Conservation (phyloP, 768 basidiomycete genomes). For the Mycena chlorophos region DNA sequence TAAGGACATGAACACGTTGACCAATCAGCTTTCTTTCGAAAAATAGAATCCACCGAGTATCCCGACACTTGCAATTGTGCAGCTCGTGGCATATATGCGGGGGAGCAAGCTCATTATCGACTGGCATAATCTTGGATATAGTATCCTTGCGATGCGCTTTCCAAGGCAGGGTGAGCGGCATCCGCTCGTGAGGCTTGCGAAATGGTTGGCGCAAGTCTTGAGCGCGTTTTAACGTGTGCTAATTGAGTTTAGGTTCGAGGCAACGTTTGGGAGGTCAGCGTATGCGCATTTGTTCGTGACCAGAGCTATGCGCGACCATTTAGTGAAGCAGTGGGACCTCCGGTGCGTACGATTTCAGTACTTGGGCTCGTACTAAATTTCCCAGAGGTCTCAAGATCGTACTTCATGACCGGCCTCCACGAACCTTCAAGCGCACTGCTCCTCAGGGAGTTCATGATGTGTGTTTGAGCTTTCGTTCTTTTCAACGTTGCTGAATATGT, state of each 20-base stretch:
- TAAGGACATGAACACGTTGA: not conserved
- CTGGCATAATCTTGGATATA: slow-evolving; percentile 98
- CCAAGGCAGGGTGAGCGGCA: slow-evolving; percentile 67
- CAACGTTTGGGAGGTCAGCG: slow-evolving; percentile 73
- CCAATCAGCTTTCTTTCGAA: too few species aligned
- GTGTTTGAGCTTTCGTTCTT: not conserved
- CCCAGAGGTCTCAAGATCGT: slow-evolving; percentile 75
- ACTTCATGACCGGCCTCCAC: slow-evolving; percentile 88
- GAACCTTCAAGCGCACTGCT: slow-evolving; percentile 72
- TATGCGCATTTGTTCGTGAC: slow-evolving; percentile 95
- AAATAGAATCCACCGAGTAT: slow-evolving; percentile 93
- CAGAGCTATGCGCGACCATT: slow-evolving; percentile 72
- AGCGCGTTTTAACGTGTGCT: not conserved
- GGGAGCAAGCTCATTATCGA: slow-evolving; percentile 92
- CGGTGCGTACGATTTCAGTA: slow-evolving; percentile 49
- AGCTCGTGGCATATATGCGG: slow-evolving; percentile 63
- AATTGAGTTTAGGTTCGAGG: slow-evolving; percentile 68
- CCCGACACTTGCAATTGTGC: slow-evolving; percentile 86
- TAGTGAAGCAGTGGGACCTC: slow-evolving; percentile 74
- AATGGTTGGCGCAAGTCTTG: slow-evolving; percentile 52
- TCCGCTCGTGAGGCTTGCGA: slow-evolving; percentile 70
- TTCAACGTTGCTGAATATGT: not conserved
- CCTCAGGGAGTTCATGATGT: slow-evolving; percentile 79
- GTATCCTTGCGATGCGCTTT: slow-evolving; percentile 69
- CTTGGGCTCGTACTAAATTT: not conserved